Percentiles rank a stretch among this genome's conserved stretches.
phyloP scores from a whole-genome alignment of 371 early-diverging fungal species.

The Chytridium lagenaria region DNA sequence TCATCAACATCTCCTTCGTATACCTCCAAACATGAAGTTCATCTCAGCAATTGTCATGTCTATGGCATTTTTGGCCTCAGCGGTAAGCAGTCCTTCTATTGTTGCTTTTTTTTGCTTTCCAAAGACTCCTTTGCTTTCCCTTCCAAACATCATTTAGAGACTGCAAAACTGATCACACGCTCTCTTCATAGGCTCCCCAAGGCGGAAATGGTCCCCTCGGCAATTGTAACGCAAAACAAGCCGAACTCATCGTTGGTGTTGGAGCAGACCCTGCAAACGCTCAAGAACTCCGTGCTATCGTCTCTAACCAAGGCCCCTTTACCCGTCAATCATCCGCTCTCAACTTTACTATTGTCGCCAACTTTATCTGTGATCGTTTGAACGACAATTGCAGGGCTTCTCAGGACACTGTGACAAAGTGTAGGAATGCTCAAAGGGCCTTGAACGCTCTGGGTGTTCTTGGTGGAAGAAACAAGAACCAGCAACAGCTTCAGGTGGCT shows the following conservation, averaged over 20 bases:
- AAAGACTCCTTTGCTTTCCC: no score
- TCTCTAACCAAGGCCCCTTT: conserved; percentile 24
- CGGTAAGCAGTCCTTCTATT: no score
- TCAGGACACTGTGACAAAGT: conserved; percentile 15
- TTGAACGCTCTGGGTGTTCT: conserved; percentile 5
- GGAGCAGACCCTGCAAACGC: conserved; percentile 32
- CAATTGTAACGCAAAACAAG: conserved; percentile 3
- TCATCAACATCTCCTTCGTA: no score
- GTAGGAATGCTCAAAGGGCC: conserved; percentile 21
- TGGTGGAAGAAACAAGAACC: conserved; percentile 20
- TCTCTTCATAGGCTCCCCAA: no score
- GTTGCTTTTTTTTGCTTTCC: no score
- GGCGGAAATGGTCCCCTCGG: no score
- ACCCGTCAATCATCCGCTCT: conserved; percentile 25
- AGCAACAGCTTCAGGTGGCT: not conserved
- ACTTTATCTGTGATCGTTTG: conserved; percentile 36
- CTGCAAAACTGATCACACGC: no score
- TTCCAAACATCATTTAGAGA: no score
- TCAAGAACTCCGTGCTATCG: conserved; percentile 27
- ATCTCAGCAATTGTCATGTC: no score
- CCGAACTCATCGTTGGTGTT: conserved; percentile 20
- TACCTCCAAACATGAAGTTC: no score
- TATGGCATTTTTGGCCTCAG: no score
- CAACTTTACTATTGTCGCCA: conserved; percentile 31
- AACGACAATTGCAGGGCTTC: conserved; percentile 24